These are phyloP conservation scores for Nitzschia sp. DNA, from an alignment of 108 stramenopile genomes.

Conservation along the genomic window DNA sequence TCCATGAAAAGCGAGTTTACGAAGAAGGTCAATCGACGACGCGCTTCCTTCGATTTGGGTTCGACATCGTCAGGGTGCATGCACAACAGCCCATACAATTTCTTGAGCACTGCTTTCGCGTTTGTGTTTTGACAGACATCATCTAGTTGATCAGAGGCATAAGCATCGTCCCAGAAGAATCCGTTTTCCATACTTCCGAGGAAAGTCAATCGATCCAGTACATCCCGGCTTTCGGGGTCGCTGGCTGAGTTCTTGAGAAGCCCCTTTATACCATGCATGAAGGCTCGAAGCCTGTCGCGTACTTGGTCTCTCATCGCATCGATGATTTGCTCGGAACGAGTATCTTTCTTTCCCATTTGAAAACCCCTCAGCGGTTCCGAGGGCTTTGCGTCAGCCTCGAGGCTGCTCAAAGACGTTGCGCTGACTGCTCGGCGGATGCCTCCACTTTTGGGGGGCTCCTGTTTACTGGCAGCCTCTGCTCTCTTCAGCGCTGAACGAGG, in stretches of 20 bases:
- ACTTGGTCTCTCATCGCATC: slow-evolving; percentile 92
- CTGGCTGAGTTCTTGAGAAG: slow-evolving; percentile 59
- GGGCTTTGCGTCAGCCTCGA: slow-evolving; percentile 39
- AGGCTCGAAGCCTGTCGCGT: slow-evolving; percentile 83
- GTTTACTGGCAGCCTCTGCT: neutral
- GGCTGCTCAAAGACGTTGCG: slow-evolving; percentile 53
- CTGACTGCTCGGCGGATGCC: slow-evolving; percentile 70
- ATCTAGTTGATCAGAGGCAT: slow-evolving; percentile 91
- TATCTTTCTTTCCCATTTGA: slow-evolving; percentile 22
- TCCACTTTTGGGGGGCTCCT: slow-evolving; percentile 8
- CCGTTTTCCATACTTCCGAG: slow-evolving; percentile 90
- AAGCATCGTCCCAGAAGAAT: slow-evolving; percentile 95
- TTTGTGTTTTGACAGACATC: slow-evolving; percentile 69
- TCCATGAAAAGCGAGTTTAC: slow-evolving; percentile 99
- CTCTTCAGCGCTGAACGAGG: slow-evolving; percentile 37
- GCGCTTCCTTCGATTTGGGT: slow-evolving; percentile 93
- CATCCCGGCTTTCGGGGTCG: slow-evolving; percentile 64
- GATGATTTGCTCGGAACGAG: slow-evolving; percentile 50
- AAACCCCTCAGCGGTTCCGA: slow-evolving; percentile 6
- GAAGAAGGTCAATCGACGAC: slow-evolving; percentile 95
- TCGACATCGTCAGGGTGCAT: slow-evolving; percentile 94
- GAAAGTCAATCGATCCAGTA: slow-evolving; percentile 86
- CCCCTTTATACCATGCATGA: slow-evolving; percentile 75
- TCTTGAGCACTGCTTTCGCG: slow-evolving; percentile 80
- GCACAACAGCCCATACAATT: slow-evolving; percentile 90